These are phyloP conservation scores for Phytophthora macrochlamydospora DNA, from an alignment of 352 stramenopile species.

Conservation along the genomic window DNA sequence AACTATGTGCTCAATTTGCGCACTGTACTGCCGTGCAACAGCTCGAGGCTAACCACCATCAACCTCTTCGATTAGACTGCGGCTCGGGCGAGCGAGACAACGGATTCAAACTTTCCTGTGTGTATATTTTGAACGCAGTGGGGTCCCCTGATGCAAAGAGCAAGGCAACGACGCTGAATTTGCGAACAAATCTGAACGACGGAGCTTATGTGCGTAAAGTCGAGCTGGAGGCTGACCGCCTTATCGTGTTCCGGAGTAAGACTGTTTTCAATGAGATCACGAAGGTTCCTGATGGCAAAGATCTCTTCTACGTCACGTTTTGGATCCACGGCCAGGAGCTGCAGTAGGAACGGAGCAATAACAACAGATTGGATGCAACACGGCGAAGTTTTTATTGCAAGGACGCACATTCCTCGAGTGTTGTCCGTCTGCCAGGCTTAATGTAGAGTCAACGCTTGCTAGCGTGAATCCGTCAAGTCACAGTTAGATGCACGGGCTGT, in stretches of 20 bases:
- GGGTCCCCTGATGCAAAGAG: slow-evolving; percentile 5
- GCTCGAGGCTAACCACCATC: slow-evolving; percentile 42
- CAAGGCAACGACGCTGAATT: slow-evolving; percentile 27
- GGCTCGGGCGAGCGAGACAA: slow-evolving; percentile 73
- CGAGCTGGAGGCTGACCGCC: slow-evolving; percentile 42
- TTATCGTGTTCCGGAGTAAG: slow-evolving; percentile 77
- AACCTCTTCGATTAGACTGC: slow-evolving; percentile 73
- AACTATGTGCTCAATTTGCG: slow-evolving; percentile 73
- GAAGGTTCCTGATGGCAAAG: slow-evolving; percentile 23
- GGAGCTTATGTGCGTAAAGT: slow-evolving; percentile 45
- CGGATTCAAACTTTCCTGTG: slow-evolving; percentile 75
- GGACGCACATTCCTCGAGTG: too few species aligned
- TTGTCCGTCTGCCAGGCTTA: too few species aligned
- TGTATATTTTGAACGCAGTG: slow-evolving; percentile 68
- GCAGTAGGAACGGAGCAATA: slow-evolving; percentile 8
- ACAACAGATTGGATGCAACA: not conserved
- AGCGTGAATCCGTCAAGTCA: too few species aligned
- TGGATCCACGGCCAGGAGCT: slow-evolving; percentile 82
- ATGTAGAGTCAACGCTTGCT: too few species aligned
- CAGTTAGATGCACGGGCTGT: too few species aligned
- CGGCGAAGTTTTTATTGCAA: too few species aligned
- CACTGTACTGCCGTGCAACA: slow-evolving; percentile 66
- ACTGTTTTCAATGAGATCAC: slow-evolving; percentile 74
- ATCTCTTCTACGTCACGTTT: slow-evolving; percentile 76
- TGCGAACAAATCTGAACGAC: slow-evolving; percentile 38